Conservation (phyloP, 768 basidiomycete species). For the Austroboletus eburneus region DNA sequence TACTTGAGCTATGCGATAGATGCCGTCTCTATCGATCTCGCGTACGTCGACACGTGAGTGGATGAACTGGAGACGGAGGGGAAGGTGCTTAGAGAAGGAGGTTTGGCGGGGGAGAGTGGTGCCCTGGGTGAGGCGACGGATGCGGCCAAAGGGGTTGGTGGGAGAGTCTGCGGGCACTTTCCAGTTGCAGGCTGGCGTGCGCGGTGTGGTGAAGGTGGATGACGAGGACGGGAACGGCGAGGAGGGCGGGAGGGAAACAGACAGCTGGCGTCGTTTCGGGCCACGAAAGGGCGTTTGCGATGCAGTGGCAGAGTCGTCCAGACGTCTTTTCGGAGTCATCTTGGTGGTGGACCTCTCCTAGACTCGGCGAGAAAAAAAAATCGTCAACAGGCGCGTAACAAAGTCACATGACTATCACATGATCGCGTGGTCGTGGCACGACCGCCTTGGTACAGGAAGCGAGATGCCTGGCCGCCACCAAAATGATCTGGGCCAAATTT, state of each 20-base stretch:
- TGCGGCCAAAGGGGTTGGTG: conserved; percentile 64
- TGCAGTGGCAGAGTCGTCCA: conserved; percentile 23
- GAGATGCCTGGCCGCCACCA: no score
- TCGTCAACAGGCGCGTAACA: no score
- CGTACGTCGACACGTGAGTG: conserved; percentile 28
- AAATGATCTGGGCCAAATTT: no score
- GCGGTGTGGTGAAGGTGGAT: conserved; percentile 27
- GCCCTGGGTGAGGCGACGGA: conserved; percentile 37
- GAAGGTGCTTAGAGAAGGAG: conserved; percentile 55
- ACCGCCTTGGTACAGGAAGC: no score
- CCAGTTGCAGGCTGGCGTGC: conserved; percentile 40
- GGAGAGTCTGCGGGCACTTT: conserved; percentile 60
- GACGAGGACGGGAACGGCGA: conserved; percentile 27
- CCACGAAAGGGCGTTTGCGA: conserved; percentile 27
- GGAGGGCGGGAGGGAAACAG: conserved; percentile 23
- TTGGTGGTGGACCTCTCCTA: neutral
- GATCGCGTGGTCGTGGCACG: no score
- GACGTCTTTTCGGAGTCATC: conserved; percentile 30
- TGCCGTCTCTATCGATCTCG: conserved; percentile 39
- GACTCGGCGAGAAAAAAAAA: neutral
- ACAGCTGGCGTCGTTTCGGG: conserved; percentile 23
- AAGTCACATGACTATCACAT: no score
- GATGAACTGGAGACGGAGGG: conserved; percentile 60
- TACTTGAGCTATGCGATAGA: conserved; percentile 64
- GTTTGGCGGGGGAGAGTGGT: conserved; percentile 40